Conservation (phyloP, 129 eudicot species). For the Flaveria robusta region DNA sequence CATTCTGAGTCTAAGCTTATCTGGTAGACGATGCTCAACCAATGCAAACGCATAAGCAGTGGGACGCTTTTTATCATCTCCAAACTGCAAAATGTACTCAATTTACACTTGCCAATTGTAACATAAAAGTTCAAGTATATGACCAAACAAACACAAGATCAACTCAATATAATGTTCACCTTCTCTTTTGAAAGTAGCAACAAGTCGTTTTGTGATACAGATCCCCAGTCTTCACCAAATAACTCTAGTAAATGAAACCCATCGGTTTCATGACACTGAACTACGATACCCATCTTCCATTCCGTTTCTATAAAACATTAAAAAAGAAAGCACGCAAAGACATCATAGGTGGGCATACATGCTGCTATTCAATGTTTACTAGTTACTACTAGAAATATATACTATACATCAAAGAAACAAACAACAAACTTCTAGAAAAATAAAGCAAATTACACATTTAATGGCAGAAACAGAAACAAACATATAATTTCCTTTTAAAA, state of each 20-base stretch:
- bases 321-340: conserved; percentile 16
- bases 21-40: conserved; percentile 78
- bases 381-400: not conserved
- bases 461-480: not conserved
- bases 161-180: conserved; percentile 40
- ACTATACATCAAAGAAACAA: not conserved
- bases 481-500: not conserved
- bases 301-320: conserved; percentile 36
- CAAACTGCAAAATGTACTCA: conserved; percentile 52
- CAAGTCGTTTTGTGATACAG: conserved; percentile 71
- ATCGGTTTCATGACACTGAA: conserved; percentile 66
- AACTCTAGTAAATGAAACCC: conserved; percentile 71
- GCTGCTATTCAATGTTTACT: not conserved
- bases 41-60: conserved; percentile 83
- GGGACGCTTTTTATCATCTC: conserved; percentile 44
- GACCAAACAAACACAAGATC: conserved; percentile 1
- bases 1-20: conserved; percentile 71
- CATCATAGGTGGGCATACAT: not conserved
- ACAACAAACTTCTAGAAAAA: not conserved
- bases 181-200: conserved; percentile 63
- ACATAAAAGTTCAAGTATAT: conserved; percentile 17
- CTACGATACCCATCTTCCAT: conserved; percentile 51
- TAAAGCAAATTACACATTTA: conserved; percentile 11
- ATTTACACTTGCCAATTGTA: not conserved
- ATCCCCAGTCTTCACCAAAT: conserved; percentile 54